phyloP scores from a whole-genome alignment of 345 rosid genomes.

The Reutealis trisperma region DNA sequence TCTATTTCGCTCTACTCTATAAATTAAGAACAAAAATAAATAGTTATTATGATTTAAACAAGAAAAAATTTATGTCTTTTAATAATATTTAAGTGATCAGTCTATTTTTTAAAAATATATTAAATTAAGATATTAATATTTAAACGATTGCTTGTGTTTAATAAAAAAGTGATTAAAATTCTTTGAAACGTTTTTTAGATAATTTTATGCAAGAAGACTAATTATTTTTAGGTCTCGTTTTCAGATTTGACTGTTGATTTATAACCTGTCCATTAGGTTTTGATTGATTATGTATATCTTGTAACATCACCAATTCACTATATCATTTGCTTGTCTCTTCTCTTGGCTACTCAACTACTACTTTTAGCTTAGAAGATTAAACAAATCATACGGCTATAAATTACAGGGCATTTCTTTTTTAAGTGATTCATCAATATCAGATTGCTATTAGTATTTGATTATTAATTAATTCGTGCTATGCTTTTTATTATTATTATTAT shows the following conservation, averaged over 20 bases:
- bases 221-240: not conserved
- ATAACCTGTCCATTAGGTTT: not conserved
- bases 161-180: too few species aligned
- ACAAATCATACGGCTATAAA: constrained; percentile 14
- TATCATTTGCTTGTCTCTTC: not conserved
- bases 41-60: too few species aligned
- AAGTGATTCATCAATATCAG: constrained; percentile 22
- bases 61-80: too few species aligned
- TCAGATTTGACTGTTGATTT: constrained; percentile 19
- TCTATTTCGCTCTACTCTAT: too few species aligned
- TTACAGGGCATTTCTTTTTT: constrained; percentile 6
- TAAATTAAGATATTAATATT: too few species aligned
- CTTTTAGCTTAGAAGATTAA: constrained; percentile 12
- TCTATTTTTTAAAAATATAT: too few species aligned
- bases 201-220: not conserved
- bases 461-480: not conserved
- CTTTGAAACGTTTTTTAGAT: too few species aligned
- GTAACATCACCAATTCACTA: not conserved
- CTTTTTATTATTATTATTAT: not conserved
- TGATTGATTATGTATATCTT: not conserved
- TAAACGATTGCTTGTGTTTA: too few species aligned
- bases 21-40: too few species aligned
- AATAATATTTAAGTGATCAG: too few species aligned
- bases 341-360: not conserved
- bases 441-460: constrained; percentile 2